Evolutionary conservation across 345 rosid species (phyloP).

Genomic region (Dovyalis caffra): DNA sequence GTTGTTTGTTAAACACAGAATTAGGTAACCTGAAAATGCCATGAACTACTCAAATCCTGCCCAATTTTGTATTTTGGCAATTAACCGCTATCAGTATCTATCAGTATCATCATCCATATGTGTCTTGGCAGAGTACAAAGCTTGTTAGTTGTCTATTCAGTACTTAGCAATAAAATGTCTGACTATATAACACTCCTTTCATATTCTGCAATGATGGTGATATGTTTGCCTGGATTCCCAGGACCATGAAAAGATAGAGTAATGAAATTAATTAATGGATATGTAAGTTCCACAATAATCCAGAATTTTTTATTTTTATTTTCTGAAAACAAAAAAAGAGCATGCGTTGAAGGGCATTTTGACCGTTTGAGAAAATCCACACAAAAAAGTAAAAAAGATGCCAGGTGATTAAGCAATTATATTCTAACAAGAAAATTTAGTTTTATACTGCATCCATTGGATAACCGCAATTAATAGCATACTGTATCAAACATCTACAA

Average conservation of each 20-base stretch:
- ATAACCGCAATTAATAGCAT: neutral
- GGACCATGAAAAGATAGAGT: neutral
- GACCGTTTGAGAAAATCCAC: neutral
- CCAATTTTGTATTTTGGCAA: neutral
- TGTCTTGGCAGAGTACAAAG: neutral
- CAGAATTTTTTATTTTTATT: neutral
- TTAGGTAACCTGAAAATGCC: neutral
- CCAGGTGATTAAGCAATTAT: neutral
- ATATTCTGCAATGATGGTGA: neutral
- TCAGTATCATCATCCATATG: neutral
- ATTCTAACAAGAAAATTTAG: neutral
- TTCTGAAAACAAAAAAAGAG: neutral
- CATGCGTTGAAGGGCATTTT: neutral
- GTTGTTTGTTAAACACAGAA: neutral
- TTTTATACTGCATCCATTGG: neutral
- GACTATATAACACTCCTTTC: neutral
- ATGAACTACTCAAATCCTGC: neutral
- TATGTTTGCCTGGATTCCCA: neutral
- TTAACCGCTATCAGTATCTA: neutral
- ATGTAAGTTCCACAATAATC: neutral
- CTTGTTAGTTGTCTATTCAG: neutral
- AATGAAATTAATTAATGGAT: neutral
- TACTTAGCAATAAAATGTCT: neutral
- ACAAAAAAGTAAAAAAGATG: neutral
- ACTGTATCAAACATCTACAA: neutral